A percentile compares a stretch with the other conserved stretches of the same genome.
phyloP scores from a whole-genome alignment of 768 basidiomycete genomes.

The Hericium coralloides region DNA sequence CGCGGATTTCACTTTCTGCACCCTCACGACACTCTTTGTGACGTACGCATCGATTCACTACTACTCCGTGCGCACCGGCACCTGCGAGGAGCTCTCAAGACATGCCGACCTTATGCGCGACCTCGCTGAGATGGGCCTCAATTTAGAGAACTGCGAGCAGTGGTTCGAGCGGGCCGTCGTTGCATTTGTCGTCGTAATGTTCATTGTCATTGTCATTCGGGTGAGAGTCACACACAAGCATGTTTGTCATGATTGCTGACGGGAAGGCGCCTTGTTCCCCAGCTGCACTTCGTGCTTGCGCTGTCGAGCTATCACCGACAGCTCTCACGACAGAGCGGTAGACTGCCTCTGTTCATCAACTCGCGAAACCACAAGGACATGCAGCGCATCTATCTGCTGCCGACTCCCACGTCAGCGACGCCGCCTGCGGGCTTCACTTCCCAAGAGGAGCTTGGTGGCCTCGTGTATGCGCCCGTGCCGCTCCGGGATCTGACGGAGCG shows the following conservation, averaged over 20 bases:
- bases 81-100: constrained; percentile 69
- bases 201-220: constrained; percentile 54
- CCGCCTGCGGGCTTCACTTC: constrained; percentile 11
- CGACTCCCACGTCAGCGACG: constrained; percentile 23
- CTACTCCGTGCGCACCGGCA: constrained; percentile 40
- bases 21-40: constrained; percentile 45
- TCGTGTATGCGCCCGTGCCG: constrained; percentile 70
- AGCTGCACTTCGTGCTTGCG: constrained; percentile 74
- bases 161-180: constrained; percentile 65
- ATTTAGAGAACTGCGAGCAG: constrained; percentile 71
- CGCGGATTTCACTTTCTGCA: constrained; percentile 67
- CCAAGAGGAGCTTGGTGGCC: constrained; percentile 1
- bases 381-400: constrained; percentile 61
- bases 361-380: constrained; percentile 18
- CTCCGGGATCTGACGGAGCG: constrained; percentile 44
- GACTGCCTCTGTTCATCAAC: constrained; percentile 13
- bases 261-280: background rate
- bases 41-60: constrained; percentile 52
- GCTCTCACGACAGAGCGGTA: constrained; percentile 35
- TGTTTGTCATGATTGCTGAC: background rate
- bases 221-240: constrained; percentile 31
- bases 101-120: constrained; percentile 69
- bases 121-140: constrained; percentile 63
- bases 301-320: constrained; percentile 57
- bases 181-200: constrained; percentile 47